Conservation (phyloP, 148 eudicot genomes). For the Persicaria maculosa region DNA sequence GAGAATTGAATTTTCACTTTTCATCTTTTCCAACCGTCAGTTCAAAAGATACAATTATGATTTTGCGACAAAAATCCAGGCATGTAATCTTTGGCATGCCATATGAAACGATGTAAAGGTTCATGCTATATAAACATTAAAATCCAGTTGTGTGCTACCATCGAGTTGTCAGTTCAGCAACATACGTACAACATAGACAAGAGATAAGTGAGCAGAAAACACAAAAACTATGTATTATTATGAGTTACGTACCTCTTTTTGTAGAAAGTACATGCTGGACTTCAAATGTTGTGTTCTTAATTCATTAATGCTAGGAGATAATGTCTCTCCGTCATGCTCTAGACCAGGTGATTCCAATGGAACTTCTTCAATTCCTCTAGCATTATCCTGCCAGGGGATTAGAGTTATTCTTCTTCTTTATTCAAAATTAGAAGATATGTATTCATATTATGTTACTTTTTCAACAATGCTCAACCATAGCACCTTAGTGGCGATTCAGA, state of each 20-base stretch:
- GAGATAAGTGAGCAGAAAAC: neutral
- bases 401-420: neutral
- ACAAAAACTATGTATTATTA: neutral
- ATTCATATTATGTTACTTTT: neutral
- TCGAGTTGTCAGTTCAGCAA: neutral
- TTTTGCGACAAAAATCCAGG: neutral
- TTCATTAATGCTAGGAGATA: constrained; percentile 30
- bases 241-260: constrained; percentile 57
- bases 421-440: neutral
- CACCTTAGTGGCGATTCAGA: neutral
- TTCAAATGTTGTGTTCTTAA: constrained; percentile 38
- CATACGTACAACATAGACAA: neutral
- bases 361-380: constrained; percentile 22
- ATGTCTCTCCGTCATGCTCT: constrained; percentile 27
- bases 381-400: constrained; percentile 30
- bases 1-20: constrained; percentile 50
- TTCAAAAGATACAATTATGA: neutral
- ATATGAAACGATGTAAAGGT: neutral
- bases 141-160: neutral
- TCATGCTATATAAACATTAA: neutral
- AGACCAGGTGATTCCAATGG: constrained; percentile 19
- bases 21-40: constrained; percentile 80
- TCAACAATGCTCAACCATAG: neutral
- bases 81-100: neutral
- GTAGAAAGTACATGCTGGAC: constrained; percentile 75